Base-by-base conservation (phyloP, 495 filamentous ascomycete genomes). In the Aspergillus haitiensis region DNA sequence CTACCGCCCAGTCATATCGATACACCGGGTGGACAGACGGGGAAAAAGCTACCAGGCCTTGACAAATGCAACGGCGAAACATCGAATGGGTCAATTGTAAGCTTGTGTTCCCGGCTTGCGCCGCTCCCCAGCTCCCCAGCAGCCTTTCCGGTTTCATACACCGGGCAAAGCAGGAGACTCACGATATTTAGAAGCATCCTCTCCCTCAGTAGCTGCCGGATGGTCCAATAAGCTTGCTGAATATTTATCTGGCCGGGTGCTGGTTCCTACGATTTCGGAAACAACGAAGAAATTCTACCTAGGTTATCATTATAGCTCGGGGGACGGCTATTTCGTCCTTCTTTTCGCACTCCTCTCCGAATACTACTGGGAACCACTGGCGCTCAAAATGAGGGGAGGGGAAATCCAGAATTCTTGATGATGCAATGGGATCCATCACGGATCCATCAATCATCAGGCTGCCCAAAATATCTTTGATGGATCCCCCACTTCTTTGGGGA, bases 131-230 rank as follows among this genome's bases (percentile, higher is more conserved):
- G 55, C 59, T 69, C 61, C 64, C 64, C 65, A 70, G 63, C 64
- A 66, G 66, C 68, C 65, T 76, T 76, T 78, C 76, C 75, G 74
- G 73, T 79, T 78, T 78, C 75, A 77, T 74, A 77, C 74, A 78
- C 77, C 77, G 77, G 77, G 74, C 69, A 76, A 78, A 76, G 68
- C 77, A 79, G 77, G 77, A 76, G 71, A 67, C 32, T 67, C 69
- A 78, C 73, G 72, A 75, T 78, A 76, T 78, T 69, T 71, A 55
- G 52, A 18, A 5, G 33, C 56, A 50, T 15, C 44, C 21, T 61
- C 56, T 66, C 67, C 70, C 71, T 74, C 73, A 67, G 64, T 67
- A 72, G 61, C 69, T 74, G 58, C 68, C 70, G 62, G 60, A 35
- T 58, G 60, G 56, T 54, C 75, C 75, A 78, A 78, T 78, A 27